Conservation (phyloP, 2,329 filamentous ascomycete genomes). For the Penicillium sp. region DNA sequence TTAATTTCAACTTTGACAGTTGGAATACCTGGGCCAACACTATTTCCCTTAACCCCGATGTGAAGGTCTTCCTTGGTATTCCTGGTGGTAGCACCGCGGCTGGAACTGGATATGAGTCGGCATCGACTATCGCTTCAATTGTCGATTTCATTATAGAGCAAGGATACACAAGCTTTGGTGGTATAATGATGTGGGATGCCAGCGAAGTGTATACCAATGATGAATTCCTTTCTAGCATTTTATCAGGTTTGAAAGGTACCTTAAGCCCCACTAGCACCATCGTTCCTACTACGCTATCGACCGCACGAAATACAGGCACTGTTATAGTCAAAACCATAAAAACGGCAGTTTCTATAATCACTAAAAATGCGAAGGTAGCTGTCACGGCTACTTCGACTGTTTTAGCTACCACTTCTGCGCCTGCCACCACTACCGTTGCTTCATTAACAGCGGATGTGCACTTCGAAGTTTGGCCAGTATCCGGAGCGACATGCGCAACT, state of each 20-base stretch:
- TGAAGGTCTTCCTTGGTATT: slow-evolving; percentile 62
- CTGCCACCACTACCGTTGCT: not conserved
- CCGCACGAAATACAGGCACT: no score
- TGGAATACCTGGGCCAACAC: slow-evolving; percentile 65
- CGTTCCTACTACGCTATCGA: no score
- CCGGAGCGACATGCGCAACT: not conserved
- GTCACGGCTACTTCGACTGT: not conserved
- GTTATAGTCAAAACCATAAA: not conserved
- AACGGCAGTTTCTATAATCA: not conserved
- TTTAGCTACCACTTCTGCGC: not conserved
- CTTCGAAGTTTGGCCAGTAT: not conserved
- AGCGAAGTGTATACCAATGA: slow-evolving; percentile 56
- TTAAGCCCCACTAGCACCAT: no score
- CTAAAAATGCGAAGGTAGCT: not conserved
- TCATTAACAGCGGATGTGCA: not conserved
- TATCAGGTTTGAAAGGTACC: not conserved
- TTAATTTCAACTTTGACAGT: slow-evolving; percentile 58
- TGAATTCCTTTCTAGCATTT: slow-evolving; percentile 48
- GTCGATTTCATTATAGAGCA: slow-evolving; percentile 30
- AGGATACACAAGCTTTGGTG: slow-evolving; percentile 59
- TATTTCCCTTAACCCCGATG: slow-evolving; percentile 51
- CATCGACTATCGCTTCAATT: slow-evolving; percentile 49
- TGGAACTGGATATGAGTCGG: slow-evolving; percentile 55
- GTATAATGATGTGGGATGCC: slow-evolving; percentile 67
- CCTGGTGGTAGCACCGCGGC: slow-evolving; percentile 53